A percentile compares a stretch with the other conserved stretches of the same genome.
These are phyloP conservation scores for Alectoria sarmentosa DNA, from an alignment of 495 filamentous ascomycete species.

Conservation along the genomic window DNA sequence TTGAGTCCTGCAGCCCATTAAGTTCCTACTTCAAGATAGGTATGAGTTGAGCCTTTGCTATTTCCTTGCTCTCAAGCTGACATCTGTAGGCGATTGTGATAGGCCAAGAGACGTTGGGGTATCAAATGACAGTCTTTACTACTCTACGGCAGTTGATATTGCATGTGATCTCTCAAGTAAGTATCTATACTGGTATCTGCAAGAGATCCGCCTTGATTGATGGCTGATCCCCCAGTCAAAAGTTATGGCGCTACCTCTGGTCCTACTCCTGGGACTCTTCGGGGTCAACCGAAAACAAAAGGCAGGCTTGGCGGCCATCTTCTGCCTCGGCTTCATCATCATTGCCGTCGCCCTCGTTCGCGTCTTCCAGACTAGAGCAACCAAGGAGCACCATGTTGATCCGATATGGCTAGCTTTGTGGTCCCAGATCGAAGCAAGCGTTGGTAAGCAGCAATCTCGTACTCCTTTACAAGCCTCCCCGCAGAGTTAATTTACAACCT, in stretches of 20 bases:
- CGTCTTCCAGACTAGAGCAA: slow-evolving; percentile 32
- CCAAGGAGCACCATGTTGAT: slow-evolving; percentile 16
- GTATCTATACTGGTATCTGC: slow-evolving; percentile 1
- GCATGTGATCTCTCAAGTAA: slow-evolving; percentile 41
- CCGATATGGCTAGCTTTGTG: slow-evolving; percentile 24
- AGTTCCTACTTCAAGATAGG: slow-evolving; percentile 35
- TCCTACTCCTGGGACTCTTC: slow-evolving; percentile 43
- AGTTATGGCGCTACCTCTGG: slow-evolving; percentile 47
- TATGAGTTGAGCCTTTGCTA: neutral
- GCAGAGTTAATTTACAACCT: neutral
- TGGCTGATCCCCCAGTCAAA: neutral
- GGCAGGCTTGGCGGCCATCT: slow-evolving; percentile 40
- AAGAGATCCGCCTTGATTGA: no score
- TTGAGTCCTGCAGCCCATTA: slow-evolving; percentile 32
- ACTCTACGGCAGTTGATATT: slow-evolving; percentile 36
- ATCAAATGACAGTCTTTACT: slow-evolving; percentile 38
- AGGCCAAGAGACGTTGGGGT: slow-evolving; percentile 31
- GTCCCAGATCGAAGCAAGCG: slow-evolving; percentile 25
- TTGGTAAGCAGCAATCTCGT: slow-evolving; percentile 7
- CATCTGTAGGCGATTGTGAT: slow-evolving; percentile 28
- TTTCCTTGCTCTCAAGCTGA: neutral
- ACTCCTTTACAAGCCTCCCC: neutral
- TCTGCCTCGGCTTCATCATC: slow-evolving; percentile 45
- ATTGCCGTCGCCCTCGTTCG: slow-evolving; percentile 46
- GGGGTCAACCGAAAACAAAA: slow-evolving; percentile 39